phyloP scores from a whole-genome alignment of 2,329 filamentous ascomycete genomes.

The Colletotrichum spinosum region DNA sequence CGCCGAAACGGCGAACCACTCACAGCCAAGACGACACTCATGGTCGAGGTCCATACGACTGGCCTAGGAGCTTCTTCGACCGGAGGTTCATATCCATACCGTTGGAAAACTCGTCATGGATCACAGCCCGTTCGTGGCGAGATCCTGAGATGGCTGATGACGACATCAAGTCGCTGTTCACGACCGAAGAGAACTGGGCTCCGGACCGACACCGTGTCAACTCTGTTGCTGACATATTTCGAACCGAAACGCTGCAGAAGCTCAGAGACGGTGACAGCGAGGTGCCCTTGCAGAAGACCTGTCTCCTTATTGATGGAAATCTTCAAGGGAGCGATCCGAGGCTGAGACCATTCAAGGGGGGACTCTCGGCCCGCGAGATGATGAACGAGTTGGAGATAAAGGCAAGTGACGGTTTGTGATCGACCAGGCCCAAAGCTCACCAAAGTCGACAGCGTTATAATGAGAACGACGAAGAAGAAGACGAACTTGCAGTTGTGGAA shows the following conservation, averaged over 20 bases:
- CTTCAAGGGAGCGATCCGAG: fast-evolving
- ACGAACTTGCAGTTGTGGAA: not conserved
- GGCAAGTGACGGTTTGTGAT: no score
- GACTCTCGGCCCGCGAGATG: not conserved
- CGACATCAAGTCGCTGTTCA: not conserved
- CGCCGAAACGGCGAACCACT: no score
- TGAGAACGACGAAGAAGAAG: not conserved
- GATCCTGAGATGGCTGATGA: not conserved
- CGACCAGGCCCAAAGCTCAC: no score
- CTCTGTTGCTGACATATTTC: constrained; percentile 1
- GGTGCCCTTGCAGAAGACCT: not conserved
- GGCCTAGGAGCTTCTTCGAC: not conserved
- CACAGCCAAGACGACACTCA: not conserved
- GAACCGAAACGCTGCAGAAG: not conserved
- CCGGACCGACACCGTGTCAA: not conserved
- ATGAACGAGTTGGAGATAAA: not conserved
- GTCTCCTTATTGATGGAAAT: constrained; percentile 7
- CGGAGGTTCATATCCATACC: not conserved
- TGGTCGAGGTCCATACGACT: not conserved
- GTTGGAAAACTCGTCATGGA: constrained; percentile 1
- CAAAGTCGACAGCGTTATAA: no score
- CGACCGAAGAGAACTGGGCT: not conserved
- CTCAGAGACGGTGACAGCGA: not conserved
- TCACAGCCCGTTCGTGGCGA: no score
- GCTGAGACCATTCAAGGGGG: not conserved